Evolutionary conservation across 305 asterid species (phyloP).

Genomic region (Fraxinus floribunda): DNA sequence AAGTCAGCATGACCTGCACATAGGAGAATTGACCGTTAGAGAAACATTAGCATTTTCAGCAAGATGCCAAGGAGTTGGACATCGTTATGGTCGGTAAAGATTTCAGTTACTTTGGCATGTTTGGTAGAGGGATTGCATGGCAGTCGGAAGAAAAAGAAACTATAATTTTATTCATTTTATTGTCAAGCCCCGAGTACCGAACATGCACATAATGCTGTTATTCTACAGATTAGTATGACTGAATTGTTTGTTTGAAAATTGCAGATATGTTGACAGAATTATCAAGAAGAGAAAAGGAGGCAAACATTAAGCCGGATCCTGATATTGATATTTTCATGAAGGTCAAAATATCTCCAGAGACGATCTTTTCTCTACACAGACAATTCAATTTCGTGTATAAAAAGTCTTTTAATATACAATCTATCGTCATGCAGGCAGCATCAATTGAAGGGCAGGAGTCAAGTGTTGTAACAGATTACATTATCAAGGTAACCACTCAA

Average conservation of each 20-base stretch:
- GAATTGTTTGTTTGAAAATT: conserved; percentile 6
- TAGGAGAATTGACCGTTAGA: conserved; percentile 87
- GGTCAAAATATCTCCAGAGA: conserved; percentile 40
- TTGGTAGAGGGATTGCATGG: background rate
- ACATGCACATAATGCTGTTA: background rate
- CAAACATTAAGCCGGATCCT: conserved; percentile 87
- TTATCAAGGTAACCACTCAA: conserved; percentile 60
- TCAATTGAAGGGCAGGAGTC: conserved; percentile 83
- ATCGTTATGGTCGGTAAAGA: conserved; percentile 56
- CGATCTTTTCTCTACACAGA: background rate
- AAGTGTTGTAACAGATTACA: conserved; percentile 75
- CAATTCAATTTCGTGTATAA: background rate
- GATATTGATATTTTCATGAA: conserved; percentile 91
- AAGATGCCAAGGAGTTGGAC: conserved; percentile 95
- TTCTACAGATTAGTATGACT: background rate
- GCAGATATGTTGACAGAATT: conserved; percentile 82
- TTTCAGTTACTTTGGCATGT: background rate
- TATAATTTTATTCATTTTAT: background rate
- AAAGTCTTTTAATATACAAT: background rate
- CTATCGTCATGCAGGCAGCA: conserved; percentile 52
- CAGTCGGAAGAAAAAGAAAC: background rate
- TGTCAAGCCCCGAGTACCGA: background rate
- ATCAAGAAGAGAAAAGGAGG: conserved; percentile 89
- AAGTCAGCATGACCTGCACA: conserved; percentile 88
- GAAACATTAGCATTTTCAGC: conserved; percentile 94